Percentiles rank a stretch among this genome's conserved stretches.
These are phyloP conservation scores for Dothiorella sarmentorum DNA, from an alignment of 2,329 filamentous ascomycete species.

Conservation along the genomic window DNA sequence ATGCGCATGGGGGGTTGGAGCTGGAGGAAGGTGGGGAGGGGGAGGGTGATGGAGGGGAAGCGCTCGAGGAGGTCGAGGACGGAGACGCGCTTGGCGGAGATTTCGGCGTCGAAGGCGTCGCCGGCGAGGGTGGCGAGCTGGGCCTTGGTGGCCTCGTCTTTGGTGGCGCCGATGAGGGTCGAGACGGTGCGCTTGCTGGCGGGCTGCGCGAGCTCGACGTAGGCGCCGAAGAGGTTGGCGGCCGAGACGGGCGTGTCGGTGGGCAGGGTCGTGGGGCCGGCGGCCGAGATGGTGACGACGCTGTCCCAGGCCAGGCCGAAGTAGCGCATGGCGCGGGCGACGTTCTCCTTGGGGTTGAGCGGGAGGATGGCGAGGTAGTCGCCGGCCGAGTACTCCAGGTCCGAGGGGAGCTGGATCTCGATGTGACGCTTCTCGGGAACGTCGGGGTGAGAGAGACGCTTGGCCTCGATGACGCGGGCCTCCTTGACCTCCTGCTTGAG, in stretches of 20 bases:
- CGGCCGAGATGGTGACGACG: slow-evolving; percentile 55
- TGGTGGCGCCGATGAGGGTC: slow-evolving; percentile 48
- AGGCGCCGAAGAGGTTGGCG: slow-evolving; percentile 62
- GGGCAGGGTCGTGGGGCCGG: slow-evolving; percentile 66
- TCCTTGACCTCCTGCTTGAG: slow-evolving; percentile 37
- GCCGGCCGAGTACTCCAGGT: slow-evolving; percentile 63
- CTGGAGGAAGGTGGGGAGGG: slow-evolving; percentile 64
- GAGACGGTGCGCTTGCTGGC: slow-evolving; percentile 63
- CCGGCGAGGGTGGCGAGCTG: slow-evolving; percentile 49
- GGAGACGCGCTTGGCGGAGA: slow-evolving; percentile 56
- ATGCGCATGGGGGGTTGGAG: slow-evolving; percentile 77
- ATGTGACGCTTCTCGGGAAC: slow-evolving; percentile 26
- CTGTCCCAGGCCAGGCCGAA: slow-evolving; percentile 70
- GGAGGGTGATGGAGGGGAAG: slow-evolving; percentile 56
- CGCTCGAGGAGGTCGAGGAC: slow-evolving; percentile 67
- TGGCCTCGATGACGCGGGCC: slow-evolving; percentile 33
- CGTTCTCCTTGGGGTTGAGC: slow-evolving; percentile 60
- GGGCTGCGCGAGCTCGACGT: slow-evolving; percentile 70
- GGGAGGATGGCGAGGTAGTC: slow-evolving; percentile 76
- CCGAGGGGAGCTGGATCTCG: slow-evolving; percentile 34
- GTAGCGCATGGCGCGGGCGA: slow-evolving; percentile 60
- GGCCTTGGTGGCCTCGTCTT: slow-evolving; percentile 48
- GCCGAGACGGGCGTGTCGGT: slow-evolving; percentile 59
- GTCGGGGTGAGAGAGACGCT: slow-evolving; percentile 29
- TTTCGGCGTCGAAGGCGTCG: slow-evolving; percentile 33